These are phyloP conservation scores for Akanthomyces muscarius DNA, from an alignment of 2,329 filamentous ascomycete species.

Conservation along the genomic window DNA sequence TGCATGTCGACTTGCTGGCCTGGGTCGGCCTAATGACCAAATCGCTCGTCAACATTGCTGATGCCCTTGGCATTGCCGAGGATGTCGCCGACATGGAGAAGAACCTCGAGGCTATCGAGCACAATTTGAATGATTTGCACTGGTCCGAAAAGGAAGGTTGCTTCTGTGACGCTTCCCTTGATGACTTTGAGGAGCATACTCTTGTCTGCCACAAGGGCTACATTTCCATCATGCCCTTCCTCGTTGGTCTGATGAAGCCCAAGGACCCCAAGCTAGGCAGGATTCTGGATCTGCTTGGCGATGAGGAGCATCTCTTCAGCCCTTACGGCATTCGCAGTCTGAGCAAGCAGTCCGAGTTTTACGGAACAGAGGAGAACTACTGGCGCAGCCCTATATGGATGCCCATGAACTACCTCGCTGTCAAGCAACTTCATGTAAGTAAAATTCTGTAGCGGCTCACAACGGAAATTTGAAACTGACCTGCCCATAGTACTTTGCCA, in stretches of 20 bases:
- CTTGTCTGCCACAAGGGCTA: constrained; percentile 97
- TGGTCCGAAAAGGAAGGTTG: constrained; percentile 78
- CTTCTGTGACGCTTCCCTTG: constrained; percentile 93
- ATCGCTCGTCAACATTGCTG: constrained; percentile 75
- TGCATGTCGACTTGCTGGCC: constrained; percentile 89
- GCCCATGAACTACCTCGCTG: constrained; percentile 87
- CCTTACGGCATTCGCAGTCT: constrained; percentile 83
- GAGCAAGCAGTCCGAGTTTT: constrained; percentile 76
- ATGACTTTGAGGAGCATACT: constrained; percentile 85
- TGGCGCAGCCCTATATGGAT: constrained; percentile 96
- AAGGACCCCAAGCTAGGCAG: constrained; percentile 71
- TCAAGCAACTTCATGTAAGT: constrained; percentile 74
- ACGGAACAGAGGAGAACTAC: constrained; percentile 92
- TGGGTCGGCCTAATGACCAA: constrained; percentile 98
- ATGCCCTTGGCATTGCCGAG: constrained; percentile 68
- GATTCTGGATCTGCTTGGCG: constrained; percentile 71
- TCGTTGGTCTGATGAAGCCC: constrained; percentile 72
- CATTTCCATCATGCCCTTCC: constrained; percentile 86
- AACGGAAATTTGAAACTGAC: background rate
- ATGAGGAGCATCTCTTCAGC: constrained; percentile 87
- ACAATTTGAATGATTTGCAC: constrained; percentile 88
- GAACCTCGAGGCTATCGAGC: constrained; percentile 71
- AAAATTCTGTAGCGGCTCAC: background rate
- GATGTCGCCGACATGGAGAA: constrained; percentile 70
- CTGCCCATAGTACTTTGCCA: constrained; percentile 56